These are phyloP conservation scores for Boletus rubescentipes DNA, from an alignment of 768 basidiomycete species.

Conservation along the genomic window DNA sequence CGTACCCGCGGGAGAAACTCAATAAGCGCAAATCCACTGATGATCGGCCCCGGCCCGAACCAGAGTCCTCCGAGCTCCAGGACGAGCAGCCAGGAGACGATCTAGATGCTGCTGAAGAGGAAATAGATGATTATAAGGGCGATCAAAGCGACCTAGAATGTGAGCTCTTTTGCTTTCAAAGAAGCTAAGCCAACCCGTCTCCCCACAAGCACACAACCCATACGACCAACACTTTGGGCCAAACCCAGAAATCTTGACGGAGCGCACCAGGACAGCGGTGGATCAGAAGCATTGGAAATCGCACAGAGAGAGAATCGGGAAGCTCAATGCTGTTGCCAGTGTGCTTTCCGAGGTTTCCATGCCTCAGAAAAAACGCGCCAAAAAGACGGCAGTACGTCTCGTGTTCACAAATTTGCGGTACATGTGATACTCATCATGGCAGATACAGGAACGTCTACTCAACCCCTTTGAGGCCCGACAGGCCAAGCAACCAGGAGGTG, in stretches of 20 bases:
- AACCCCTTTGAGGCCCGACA: constrained; percentile 55
- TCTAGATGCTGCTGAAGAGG: constrained; percentile 29
- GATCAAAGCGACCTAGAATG: constrained; percentile 31
- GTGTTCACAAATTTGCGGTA: not conserved
- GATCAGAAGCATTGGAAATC: constrained; percentile 59
- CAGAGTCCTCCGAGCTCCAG: constrained; percentile 2
- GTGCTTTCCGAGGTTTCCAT: constrained; percentile 41
- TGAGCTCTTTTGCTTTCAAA: constrained; percentile 2
- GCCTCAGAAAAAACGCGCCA: constrained; percentile 26
- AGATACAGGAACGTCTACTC: constrained; percentile 61
- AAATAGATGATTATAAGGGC: constrained; percentile 22
- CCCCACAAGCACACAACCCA: constrained; percentile 34
- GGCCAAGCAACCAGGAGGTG: constrained; percentile 54
- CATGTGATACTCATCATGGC: not conserved
- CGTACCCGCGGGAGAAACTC: constrained; percentile 51
- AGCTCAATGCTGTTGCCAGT: constrained; percentile 51
- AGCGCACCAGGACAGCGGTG: constrained; percentile 47
- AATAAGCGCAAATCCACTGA: constrained; percentile 58
- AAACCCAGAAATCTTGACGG: constrained; percentile 50
- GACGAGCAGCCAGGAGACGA: constrained; percentile 23
- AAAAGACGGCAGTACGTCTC: constrained; percentile 24
- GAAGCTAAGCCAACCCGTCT: not conserved
- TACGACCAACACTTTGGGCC: constrained; percentile 80
- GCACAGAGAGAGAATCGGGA: constrained; percentile 49
- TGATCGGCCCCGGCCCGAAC: constrained; percentile 16